These are phyloP conservation scores for Dalbergia cultrata DNA, from an alignment of 306 rosid genomes.

Conservation along the genomic window DNA sequence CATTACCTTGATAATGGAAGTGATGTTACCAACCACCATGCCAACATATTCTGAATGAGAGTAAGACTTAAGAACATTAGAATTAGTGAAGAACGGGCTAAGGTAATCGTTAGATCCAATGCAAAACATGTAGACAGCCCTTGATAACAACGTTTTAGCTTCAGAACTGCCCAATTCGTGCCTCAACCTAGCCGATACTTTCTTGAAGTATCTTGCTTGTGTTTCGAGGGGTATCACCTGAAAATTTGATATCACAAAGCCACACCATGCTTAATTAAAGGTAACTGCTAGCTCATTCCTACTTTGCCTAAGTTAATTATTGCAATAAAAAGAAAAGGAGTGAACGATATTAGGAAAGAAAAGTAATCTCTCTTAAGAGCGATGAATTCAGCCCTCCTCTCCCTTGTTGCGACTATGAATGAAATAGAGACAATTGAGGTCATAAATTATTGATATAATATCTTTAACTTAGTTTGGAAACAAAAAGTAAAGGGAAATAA, in stretches of 20 bases:
- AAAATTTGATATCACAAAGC: neutral
- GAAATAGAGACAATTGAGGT: neutral
- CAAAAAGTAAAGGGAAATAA: neutral
- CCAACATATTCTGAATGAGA: slow-evolving; percentile 64
- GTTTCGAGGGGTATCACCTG: slow-evolving; percentile 79
- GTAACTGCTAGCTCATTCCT: neutral
- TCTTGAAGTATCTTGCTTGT: slow-evolving; percentile 67
- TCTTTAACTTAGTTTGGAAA: neutral
- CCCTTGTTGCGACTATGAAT: neutral
- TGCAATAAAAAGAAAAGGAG: neutral
- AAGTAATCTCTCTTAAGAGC: neutral
- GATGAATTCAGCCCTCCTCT: neutral
- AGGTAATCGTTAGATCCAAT: slow-evolving; percentile 81
- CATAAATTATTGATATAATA: neutral
- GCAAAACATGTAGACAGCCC: slow-evolving; percentile 76
- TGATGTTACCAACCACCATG: slow-evolving; percentile 79
- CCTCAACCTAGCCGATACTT: slow-evolving; percentile 58
- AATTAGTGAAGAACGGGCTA: slow-evolving; percentile 59
- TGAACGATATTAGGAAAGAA: neutral
- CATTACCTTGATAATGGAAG: slow-evolving; percentile 68
- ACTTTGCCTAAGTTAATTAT: neutral
- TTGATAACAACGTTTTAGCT: slow-evolving; percentile 61
- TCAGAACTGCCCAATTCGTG: slow-evolving; percentile 54
- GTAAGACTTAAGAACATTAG: slow-evolving; percentile 58
- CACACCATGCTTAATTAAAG: neutral